Base-by-base conservation (phyloP, 2,329 filamentous ascomycete genomes). In the Periconia macrospinosa region DNA sequence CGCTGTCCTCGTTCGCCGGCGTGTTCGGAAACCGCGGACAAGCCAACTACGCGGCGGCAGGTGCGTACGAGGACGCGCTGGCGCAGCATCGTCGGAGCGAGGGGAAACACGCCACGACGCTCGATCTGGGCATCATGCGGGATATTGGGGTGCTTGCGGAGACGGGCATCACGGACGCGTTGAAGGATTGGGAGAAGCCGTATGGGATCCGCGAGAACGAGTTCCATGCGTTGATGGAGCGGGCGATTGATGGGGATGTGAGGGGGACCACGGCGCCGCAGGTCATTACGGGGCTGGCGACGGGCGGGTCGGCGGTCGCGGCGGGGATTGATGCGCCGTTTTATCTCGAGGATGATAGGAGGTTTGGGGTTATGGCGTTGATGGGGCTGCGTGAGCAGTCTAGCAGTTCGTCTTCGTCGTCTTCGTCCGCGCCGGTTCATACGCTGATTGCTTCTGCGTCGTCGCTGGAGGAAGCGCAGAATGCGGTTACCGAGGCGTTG, bases 11-110 rank as follows among this genome's bases (percentile, higher is more conserved):
- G 9, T 49, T 59, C 6, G 56, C 57, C 2, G 65, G 63, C n/a
- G 55, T 70, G n/a, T 48, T 62, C 33, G 66, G 67, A 3, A 57
- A 52, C 2, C 51, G 52, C 23, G 60, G 55, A 7, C 66, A 70
- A 52, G 58, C 60, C 17, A 62, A 63, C 30, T 70, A 70, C 42
- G 62, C 59, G 1, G 63, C 60, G 10, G 68, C 57, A 8, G 62
- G 62, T 42, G 61, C 65, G 2, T 68, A 58, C 42, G 57, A 67
- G 46, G 67, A 70, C 35, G 56, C 58, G 8, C 48, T 69, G 1
- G 66, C 65, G 6, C 41, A 40, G 30, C 23, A n/a, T 14, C 45
- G 45, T 15, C n/a, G 14, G 13, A 19, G 18, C 6, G n/a, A 47
- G 2, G 30, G 45, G 2, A 19, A 47, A 15, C 7, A 33, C 13